Evolutionary conservation across 345 rosid genomes (phyloP).

Genomic region (Hypericum androsaemum): DNA sequence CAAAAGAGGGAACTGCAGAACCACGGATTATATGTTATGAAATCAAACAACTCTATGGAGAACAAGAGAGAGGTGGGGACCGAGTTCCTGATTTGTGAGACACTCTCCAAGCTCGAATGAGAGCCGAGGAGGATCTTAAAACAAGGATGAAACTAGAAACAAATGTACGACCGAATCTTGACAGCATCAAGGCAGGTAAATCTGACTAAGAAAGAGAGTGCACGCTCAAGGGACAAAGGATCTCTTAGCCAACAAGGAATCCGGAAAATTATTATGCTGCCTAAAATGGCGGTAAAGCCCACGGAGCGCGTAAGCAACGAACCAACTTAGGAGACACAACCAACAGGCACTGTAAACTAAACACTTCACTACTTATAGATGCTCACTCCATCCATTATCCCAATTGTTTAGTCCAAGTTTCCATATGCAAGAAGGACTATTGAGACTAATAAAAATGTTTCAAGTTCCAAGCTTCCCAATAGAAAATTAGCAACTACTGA

Average conservation of each 20-base stretch:
- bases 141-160: conserved; percentile 21
- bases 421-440: conserved; percentile 12
- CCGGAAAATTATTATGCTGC: conserved; percentile 26
- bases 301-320: conserved; percentile 39
- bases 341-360: conserved; percentile 35
- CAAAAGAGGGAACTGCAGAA: conserved; percentile 71
- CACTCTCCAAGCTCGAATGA: conserved; percentile 32
- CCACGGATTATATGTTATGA: too few relatives aligned
- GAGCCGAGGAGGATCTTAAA: conserved; percentile 41
- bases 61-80: conserved; percentile 56
- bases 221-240: too few relatives aligned
- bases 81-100: conserved; percentile 26
- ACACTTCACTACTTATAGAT: conserved; percentile 36
- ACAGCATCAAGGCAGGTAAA: conserved; percentile 38
- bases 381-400: conserved; percentile 32
- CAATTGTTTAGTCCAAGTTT: conserved; percentile 16
- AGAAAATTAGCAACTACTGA: not conserved
- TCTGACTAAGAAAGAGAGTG: conserved; percentile 23
- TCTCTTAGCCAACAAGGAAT: conserved; percentile 43
- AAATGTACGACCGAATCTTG: conserved; percentile 43
- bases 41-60: too few relatives aligned
- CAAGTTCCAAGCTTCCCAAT: conserved; percentile 56
- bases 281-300: conserved; percentile 55
- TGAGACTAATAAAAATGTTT: conserved; percentile 28
- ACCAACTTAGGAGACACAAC: conserved; percentile 49